Evolutionary conservation across 1,284 basidiomycete genomes (phyloP), one percentile per base, ranked within the genome.

Genomic region (Rhodotorula sp.): DNA sequence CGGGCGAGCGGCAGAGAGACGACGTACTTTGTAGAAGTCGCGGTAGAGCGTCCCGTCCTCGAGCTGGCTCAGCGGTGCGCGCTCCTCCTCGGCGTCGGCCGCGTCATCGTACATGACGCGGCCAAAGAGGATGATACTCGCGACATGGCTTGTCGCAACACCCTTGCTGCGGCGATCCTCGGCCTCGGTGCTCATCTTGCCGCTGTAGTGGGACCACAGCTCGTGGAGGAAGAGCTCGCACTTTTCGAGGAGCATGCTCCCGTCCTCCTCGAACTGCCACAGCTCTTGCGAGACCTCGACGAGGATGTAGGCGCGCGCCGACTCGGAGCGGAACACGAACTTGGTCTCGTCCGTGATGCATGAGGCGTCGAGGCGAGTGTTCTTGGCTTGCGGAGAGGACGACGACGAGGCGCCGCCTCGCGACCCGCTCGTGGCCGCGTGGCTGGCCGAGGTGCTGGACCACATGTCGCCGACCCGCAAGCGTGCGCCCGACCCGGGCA

Each of bases 191-290:
- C 55, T 66, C 67, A 68, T 65, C 64, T 73, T 72, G 61, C 71
- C 71, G 46, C 58, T 53, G 65, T 63, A 70, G 57, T 67, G 66
- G 19, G 21, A 52, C 23, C 61, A 57, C 16, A 67, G 79, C 81
- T 78, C 73, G 80, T 84, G 83, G 77, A 97, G 93, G 2, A 97
- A 89, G 45, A 97, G 91, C 83, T 99, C 93, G 82, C 92, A 97
- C 5, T 93, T 88, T 81, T 96, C 93, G 62, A 67, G 56, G 23
- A 76, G 62, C 59, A 81, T 78, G 66, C 81, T 81, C 27, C 97
- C 97, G 77, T 98, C 96, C 64, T 93, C 93, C 67, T 95, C 89
- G 80, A 99, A 99, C 77, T 97, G 91, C 93, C 93, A 99, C 72
- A 97, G 88, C 81, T 99, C 97, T 64, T 70, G 62, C 78, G 93